These are phyloP conservation scores for Polytrichum formosum DNA, from an alignment of 225 moss, liverwort and hornwort species.

Conservation along the genomic window DNA sequence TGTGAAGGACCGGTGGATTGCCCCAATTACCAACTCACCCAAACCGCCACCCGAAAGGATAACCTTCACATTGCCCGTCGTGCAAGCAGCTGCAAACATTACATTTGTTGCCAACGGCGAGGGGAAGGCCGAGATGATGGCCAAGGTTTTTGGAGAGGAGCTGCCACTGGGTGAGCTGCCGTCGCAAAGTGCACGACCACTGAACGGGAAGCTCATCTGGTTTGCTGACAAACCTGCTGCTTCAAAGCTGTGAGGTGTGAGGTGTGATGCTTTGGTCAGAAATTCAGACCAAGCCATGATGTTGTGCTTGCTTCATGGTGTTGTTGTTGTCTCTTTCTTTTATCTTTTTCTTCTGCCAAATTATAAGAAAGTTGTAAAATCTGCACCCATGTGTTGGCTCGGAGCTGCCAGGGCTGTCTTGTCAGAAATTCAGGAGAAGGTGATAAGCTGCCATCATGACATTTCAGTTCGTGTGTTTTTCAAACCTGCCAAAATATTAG, in stretches of 20 bases:
- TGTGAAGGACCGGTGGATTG: conserved; percentile 76
- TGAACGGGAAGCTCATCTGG: conserved; percentile 80
- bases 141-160: conserved; percentile 67
- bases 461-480: too few species aligned
- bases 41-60: conserved; percentile 94
- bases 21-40: conserved; percentile 83
- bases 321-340: too few species aligned
- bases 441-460: too few species aligned
- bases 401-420: too few species aligned
- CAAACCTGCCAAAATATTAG: too few species aligned
- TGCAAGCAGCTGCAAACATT: conserved; percentile 83
- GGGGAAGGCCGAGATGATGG: conserved; percentile 87
- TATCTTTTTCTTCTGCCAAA: too few species aligned
- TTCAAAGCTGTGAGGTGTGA: conserved; percentile 32
- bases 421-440: too few species aligned
- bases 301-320: too few species aligned
- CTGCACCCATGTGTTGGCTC: too few species aligned
- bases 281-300: too few species aligned
- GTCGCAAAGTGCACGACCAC: conserved; percentile 77
- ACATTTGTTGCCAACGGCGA: conserved; percentile 80
- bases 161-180: conserved; percentile 85
- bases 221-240: conserved; percentile 78
- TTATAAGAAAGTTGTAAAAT: too few species aligned
- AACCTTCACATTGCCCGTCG: conserved; percentile 87
- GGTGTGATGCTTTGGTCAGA: too few species aligned